Conservation (phyloP, 371 early-diverging fungal genomes). For the Rhizopus arrhizus region DNA sequence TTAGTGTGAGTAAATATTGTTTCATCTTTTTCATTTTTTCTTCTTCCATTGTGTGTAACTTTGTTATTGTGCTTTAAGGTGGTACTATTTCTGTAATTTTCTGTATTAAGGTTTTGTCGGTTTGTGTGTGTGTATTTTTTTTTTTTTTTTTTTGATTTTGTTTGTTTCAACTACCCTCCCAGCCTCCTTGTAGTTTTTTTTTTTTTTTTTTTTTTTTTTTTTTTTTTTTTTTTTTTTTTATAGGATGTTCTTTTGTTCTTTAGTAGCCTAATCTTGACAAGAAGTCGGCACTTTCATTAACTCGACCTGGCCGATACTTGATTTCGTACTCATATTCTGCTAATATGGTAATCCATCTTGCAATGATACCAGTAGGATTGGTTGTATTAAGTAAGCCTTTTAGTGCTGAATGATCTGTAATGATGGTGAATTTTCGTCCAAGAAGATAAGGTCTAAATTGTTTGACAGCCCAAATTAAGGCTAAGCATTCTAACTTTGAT, state of each 20-base stretch:
- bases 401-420: background rate
- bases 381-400: slow-evolving; percentile 1
- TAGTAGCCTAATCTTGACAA: slow-evolving; percentile 2
- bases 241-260: background rate
- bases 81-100: too few relatives aligned
- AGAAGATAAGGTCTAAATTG: background rate
- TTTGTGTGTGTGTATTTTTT: too few relatives aligned
- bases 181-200: too few relatives aligned
- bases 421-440: slow-evolving; percentile 1
- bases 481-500: slow-evolving; percentile 4
- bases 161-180: too few relatives aligned
- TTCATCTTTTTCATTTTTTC: too few relatives aligned
- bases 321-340: slow-evolving; percentile 4
- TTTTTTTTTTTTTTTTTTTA: too few relatives aligned
- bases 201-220: too few relatives aligned
- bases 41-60: too few relatives aligned
- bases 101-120: too few relatives aligned
- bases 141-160: background rate
- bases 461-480: slow-evolving; percentile 1
- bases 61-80: too few relatives aligned
- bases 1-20: too few relatives aligned
- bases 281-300: slow-evolving; percentile 1
- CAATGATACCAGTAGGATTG: background rate
- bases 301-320: slow-evolving; percentile 1
- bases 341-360: slow-evolving; percentile 1